Evolutionary conservation across 2,329 filamentous ascomycete species (phyloP).

Genomic region (Clonostachys chloroleuca): DNA sequence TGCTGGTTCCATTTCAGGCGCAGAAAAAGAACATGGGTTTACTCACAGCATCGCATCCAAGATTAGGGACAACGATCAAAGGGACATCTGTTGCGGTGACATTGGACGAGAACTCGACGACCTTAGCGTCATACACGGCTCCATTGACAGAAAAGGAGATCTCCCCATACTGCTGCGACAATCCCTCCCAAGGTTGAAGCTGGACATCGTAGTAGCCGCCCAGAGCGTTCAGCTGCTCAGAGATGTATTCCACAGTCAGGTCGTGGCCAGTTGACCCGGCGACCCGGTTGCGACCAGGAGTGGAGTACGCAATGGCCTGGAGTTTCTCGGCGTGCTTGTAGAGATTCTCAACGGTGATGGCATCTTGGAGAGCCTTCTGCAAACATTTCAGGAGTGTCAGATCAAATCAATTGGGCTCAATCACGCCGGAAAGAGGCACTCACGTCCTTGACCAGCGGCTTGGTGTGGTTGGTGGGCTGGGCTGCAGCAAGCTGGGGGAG

Average conservation of each 20-base stretch:
- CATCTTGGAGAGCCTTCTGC: constrained; percentile 15
- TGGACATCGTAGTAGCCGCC: constrained; percentile 23
- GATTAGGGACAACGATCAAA: constrained; percentile 36
- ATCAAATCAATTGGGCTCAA: too few relatives aligned
- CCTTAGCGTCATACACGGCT: constrained; percentile 9
- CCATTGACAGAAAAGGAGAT: constrained; percentile 11
- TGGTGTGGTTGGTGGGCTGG: too few relatives aligned
- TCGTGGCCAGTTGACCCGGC: constrained; percentile 26
- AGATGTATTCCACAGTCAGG: constrained; percentile 23
- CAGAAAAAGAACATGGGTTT: background rate
- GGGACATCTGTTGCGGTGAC: constrained; percentile 25
- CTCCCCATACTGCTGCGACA: constrained; percentile 12
- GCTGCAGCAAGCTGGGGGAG: too few relatives aligned
- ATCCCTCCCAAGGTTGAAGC: constrained; percentile 18
- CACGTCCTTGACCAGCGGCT: too few relatives aligned
- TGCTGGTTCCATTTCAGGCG: too few relatives aligned
- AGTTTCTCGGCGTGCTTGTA: constrained; percentile 17
- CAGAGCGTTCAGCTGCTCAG: constrained; percentile 22
- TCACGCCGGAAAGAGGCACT: too few relatives aligned
- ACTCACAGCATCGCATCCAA: constrained; percentile 37
- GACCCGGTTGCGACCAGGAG: constrained; percentile 17
- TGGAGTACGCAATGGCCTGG: constrained; percentile 21
- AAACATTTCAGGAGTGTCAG: too few relatives aligned
- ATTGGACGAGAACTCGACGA: constrained; percentile 28
- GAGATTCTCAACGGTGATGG: constrained; percentile 15